phyloP scores from a whole-genome alignment of 495 filamentous ascomycete genomes.

The Lepraria neglecta region DNA sequence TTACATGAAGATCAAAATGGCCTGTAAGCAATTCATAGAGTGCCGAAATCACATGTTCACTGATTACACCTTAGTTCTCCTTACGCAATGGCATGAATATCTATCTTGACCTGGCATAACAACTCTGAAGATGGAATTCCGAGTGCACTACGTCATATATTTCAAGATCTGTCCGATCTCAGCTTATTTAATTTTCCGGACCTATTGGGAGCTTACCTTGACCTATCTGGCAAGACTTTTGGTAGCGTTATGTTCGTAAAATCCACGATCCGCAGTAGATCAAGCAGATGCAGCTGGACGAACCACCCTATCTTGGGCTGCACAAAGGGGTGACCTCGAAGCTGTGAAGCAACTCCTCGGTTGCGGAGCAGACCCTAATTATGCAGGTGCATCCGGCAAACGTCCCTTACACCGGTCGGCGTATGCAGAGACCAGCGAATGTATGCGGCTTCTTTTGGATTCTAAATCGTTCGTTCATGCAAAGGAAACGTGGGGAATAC shows the following conservation, averaged over 20 bases:
- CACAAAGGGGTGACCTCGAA: not conserved
- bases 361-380: constrained; percentile 12
- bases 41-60: not conserved
- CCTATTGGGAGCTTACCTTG: not conserved
- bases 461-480: constrained; percentile 13
- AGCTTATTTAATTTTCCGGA: not conserved
- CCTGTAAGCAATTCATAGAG: not conserved
- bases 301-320: constrained; percentile 14
- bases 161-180: not conserved
- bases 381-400: not conserved
- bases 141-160: not conserved
- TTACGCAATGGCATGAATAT: not conserved
- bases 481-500: not conserved
- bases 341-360: constrained; percentile 8
- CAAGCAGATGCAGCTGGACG: constrained; percentile 1
- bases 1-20: not conserved
- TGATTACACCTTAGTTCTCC: not conserved
- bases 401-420: constrained; percentile 3
- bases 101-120: not conserved
- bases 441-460: not conserved
- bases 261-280: constrained; percentile 6
- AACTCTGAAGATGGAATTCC: not conserved
- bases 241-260: not conserved
- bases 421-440: not conserved
- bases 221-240: not conserved